Evolutionary conservation across 176 grass and related monocot species (phyloP), one percentile per base, ranked within the genome.

Genomic region (Phoenix dactylifera): DNA sequence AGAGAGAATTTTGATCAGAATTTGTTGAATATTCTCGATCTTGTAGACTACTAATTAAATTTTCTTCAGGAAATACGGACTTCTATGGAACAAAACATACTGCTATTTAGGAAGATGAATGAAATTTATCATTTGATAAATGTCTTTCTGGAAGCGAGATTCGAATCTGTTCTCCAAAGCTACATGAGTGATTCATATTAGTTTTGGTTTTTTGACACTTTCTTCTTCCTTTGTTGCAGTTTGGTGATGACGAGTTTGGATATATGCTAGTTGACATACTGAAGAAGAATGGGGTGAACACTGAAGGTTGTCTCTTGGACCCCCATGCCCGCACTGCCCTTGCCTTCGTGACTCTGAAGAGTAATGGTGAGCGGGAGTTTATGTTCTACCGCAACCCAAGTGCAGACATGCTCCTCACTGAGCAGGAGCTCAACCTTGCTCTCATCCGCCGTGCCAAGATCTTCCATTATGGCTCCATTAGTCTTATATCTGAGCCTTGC

Each of bases 311-410:
- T 49, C 56, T 84, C 6, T 96, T 69, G 68, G 86, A 96, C 87
- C 22, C 72, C 67, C 83, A 96, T 54, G 86, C 86, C 0, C 91
- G 91, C 39, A 96, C 91, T 0, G 91, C 91, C 0, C 80, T 96
- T 0, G 91, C 91, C 22, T 96, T 96, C 63, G 91, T 96, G 0
- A 96, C 91, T 0, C 69, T 96, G 17, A 90, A 87, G 58, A 35
- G 32, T 1, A 77, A 82, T 22, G 91, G 90, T 15, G 90, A 95
- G 72, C 75, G 90, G 5, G 90, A 95, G 85, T 95, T 95, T 73
- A 95, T 95, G 89, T 95, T 95, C 85, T 95, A 95, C 76, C 79
- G 89, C 51, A 95, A 95, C 79, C 89, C 89, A 0, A 77, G 72
- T 15, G 89, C 89, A 0, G 89, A 95, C 70, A 95, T 95, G 89